phyloP scores from a whole-genome alignment of 345 rosid species.

The Litchi chinensis region DNA sequence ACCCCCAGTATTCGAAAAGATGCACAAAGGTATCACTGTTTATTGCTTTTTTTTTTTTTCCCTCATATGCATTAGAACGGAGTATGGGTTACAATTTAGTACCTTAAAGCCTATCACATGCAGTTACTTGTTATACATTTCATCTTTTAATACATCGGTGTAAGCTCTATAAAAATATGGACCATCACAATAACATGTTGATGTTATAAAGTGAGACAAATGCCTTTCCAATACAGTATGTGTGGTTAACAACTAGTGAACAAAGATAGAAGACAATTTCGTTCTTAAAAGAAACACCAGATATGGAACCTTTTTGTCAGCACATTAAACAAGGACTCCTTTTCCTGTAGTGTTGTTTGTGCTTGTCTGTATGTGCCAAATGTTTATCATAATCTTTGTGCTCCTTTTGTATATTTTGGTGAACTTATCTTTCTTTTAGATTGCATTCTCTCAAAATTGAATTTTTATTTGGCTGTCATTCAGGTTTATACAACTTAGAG shows the following conservation, averaged over 20 bases:
- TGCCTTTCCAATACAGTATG: neutral
- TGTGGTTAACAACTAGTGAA: neutral
- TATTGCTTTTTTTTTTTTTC: neutral
- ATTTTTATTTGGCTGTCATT: constrained; percentile 10
- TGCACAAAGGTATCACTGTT: constrained; percentile 68
- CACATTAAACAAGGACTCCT: neutral
- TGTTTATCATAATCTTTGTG: neutral
- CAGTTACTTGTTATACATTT: neutral
- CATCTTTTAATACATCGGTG: neutral
- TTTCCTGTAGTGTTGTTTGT: neutral
- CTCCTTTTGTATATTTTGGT: neutral
- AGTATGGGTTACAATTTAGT: neutral
- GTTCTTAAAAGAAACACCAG: neutral
- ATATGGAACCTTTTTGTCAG: constrained; percentile 1
- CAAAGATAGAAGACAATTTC: neutral
- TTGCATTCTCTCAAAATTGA: neutral
- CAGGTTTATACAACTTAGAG: constrained; percentile 96
- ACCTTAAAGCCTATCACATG: neutral
- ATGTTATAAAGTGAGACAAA: neutral
- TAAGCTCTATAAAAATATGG: neutral
- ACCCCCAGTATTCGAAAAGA: constrained; percentile 92
- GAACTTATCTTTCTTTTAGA: neutral
- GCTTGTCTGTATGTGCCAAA: neutral
- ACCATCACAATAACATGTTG: neutral
- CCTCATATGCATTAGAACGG: neutral